Evolutionary conservation across 371 early-diverging fungal genomes (phyloP), one percentile per base, ranked within the genome.

Genomic region (Nematocida sp.): DNA sequence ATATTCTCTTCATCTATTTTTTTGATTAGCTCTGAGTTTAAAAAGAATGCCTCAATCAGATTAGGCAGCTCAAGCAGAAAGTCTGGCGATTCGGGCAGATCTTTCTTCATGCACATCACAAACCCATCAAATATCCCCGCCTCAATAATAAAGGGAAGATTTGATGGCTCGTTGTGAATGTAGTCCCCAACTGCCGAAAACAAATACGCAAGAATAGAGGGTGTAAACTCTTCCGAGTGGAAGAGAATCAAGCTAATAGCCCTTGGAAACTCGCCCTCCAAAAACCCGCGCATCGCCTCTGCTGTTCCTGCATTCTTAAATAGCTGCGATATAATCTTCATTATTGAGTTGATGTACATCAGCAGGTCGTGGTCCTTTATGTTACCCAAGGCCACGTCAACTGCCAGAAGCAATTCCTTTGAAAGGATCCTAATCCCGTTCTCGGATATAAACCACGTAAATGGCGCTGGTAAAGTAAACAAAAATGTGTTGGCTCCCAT

Each of bases 301-400:
- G 20, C 54, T 44, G 74, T 74, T 15, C 64, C 74, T 23, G 45
- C 66, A 39, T 74, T 74, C 74, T 66, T 42, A 56, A 74, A 74
- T 62, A 74, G 3, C 66, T 74, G 74, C 74, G 74, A 62, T 33
- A 62, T 55, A 25, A 74, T 74, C 39, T 74, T 74, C 74, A 74
- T 62, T 27, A 74, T 74, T 20, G 50, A 40, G 18, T 74, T 74
- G 4, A 74, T 57, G 66, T 74, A 74, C 39, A 58, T 13, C 54
- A 74, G 47, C 40, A 62, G 56, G 33, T 74, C 62, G 66, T 74
- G 54, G 44, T 61, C 52, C 42, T 62, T 52, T 5, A 67, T 15
- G 6, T 39, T 18, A 6, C 52, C 46, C 54, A 67, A 1, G 1
- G 40, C 54, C 20, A 11, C 23, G 7, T 47, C 39, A 4, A 66